phyloP scores from a whole-genome alignment of 768 basidiomycete species.

The Mycena crocata region DNA sequence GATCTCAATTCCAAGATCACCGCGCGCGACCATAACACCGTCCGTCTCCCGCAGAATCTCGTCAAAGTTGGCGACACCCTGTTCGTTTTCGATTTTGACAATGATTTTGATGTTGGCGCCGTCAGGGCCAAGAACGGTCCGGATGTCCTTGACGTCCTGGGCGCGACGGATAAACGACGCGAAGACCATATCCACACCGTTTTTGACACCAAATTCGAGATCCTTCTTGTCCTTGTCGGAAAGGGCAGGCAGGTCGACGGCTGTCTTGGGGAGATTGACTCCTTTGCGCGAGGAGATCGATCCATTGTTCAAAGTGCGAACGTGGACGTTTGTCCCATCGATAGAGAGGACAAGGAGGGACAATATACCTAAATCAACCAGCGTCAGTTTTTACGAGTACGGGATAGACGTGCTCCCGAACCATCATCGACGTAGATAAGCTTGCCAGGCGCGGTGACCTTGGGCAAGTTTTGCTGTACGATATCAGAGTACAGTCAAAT shows the following conservation, averaged over 20 bases:
- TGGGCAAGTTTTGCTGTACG: conserved; percentile 85
- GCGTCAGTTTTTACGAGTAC: background rate
- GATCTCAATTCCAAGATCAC: conserved; percentile 99
- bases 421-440: conserved; percentile 98
- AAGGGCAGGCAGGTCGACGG: conserved; percentile 96
- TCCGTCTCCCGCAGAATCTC: conserved; percentile 95
- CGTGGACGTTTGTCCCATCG: conserved; percentile 83
- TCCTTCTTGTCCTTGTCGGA: conserved; percentile 99
- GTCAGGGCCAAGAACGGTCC: conserved; percentile 92
- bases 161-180: conserved; percentile 98
- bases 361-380: conserved; percentile 70
- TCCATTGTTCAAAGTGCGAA: conserved; percentile 92
- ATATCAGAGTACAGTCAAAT: background rate
- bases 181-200: conserved; percentile 99
- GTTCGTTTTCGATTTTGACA: conserved; percentile 99
- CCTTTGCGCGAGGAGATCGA: conserved; percentile 96
- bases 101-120: conserved; percentile 98
- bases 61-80: conserved; percentile 99
- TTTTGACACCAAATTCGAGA: conserved; percentile 93
- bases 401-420: conserved; percentile 39
- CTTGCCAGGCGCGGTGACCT: conserved; percentile 97
- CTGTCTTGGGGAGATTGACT: conserved; percentile 98
- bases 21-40: conserved; percentile 99
- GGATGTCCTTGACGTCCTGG: conserved; percentile 94
- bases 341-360: conserved; percentile 93